Base-by-base conservation (phyloP, 2,329 filamentous ascomycete genomes). In the Sporothrix pallida region DNA sequence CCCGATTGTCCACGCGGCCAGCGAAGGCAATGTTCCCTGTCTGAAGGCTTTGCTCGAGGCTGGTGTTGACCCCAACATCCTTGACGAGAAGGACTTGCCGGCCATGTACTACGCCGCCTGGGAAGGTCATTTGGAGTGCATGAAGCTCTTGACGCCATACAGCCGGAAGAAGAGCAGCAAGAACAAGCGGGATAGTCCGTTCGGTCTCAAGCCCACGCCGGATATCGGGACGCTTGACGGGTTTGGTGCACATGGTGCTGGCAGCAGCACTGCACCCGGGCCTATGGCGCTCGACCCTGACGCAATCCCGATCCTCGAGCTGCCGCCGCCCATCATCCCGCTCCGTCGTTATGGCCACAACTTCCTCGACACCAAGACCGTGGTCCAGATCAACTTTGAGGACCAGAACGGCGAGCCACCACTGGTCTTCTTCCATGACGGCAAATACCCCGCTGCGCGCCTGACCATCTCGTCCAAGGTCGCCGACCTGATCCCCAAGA, bases 31-130 rank as follows among this genome's bases (percentile, higher is more conserved):
- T 80, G 92, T 98, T 1, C 90, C 92, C 37, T 98, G 95, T 79
- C 85, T 99, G 60, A 89, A 94, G 77, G 93, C 91, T 1, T 86
- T 99, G 3, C 86, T 99, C 12, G 89, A 94, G 71, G 89, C 92
- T 76, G 92, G 92, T 8, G 95, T 92, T 3, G 90, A 97, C 78
- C 88, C 92, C 0, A 91, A 91, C 76, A 92, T 94, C 72, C 84
- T 93, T 60, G 96, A 99, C 79, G 96, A 99, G 83, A 99, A 98
- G 80, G 92, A 91, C 17, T 87, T 98, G 3, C 94, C 95, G 1
- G 95, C 96, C 42, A 94, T 98, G 91, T 99, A 99, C 82, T 99
- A 99, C 82, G 96, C 96, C 15, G 95, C 94, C 0, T 99, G 96
- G 96, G 96, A 99, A 83, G 96, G 96, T 0, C 93, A 98, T 80